These are phyloP conservation scores for Blastomyces gilchristii DNA, from an alignment of 2,329 filamentous ascomycete species.

Conservation along the genomic window DNA sequence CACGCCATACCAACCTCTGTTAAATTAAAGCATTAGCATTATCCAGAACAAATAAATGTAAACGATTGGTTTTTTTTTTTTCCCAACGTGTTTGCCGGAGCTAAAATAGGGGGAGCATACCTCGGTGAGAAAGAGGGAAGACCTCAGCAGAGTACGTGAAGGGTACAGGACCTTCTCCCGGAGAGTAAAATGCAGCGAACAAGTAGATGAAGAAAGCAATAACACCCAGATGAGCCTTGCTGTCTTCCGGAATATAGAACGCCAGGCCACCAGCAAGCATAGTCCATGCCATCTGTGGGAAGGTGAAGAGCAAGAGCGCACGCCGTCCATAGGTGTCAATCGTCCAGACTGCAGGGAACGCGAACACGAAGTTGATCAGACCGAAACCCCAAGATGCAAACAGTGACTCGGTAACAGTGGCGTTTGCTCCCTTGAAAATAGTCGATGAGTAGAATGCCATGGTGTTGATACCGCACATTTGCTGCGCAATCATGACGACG, in stretches of 20 bases:
- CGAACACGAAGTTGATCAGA: constrained; percentile 54
- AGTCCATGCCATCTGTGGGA: constrained; percentile 58
- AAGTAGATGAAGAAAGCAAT: constrained; percentile 55
- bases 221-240: constrained; percentile 40
- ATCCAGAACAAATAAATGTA: neutral
- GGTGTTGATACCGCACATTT: constrained; percentile 63
- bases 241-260: constrained; percentile 40
- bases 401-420: constrained; percentile 45
- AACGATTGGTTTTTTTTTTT: neutral
- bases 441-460: constrained; percentile 67
- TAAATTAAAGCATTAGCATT: constrained; percentile 16
- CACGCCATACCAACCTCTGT: constrained; percentile 40
- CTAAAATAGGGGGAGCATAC: constrained; percentile 21
- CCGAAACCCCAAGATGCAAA: constrained; percentile 57
- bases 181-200: constrained; percentile 55
- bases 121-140: constrained; percentile 47
- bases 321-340: constrained; percentile 59
- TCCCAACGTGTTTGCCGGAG: constrained; percentile 11
- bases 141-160: constrained; percentile 47
- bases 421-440: constrained; percentile 45
- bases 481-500: constrained; percentile 69
- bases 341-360: constrained; percentile 55
- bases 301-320: constrained; percentile 53
- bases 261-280: constrained; percentile 54
- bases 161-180: constrained; percentile 50